Percentiles rank a stretch among this genome's conserved stretches.
Evolutionary conservation across 805 yeast species (phyloP).

Genomic region (Blastobotrys attinorum): DNA sequence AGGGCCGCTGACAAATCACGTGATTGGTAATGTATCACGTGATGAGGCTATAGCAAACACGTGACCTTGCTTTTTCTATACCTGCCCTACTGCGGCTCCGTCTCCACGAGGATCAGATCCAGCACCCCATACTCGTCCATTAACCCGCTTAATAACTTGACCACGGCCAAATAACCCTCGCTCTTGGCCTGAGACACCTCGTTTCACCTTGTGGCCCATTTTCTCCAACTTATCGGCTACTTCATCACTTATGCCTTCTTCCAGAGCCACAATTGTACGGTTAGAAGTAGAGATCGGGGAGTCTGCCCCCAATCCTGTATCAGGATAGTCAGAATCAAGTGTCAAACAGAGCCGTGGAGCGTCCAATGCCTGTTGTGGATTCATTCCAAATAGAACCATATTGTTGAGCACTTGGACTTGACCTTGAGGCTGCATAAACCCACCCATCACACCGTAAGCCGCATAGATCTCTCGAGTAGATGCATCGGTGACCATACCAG

Average conservation of each 20-base stretch:
- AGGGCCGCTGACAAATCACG: no score
- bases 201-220: slow-evolving; percentile 51
- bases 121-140: slow-evolving; percentile 47
- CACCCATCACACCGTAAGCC: slow-evolving; percentile 79
- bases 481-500: slow-evolving; percentile 59
- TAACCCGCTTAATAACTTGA: slow-evolving; percentile 53
- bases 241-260: slow-evolving; percentile 49
- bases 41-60: no score
- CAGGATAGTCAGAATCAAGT: slow-evolving; percentile 44
- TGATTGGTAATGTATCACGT: no score
- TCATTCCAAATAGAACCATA: slow-evolving; percentile 50
- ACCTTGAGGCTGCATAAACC: slow-evolving; percentile 80
- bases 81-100: slow-evolving; percentile 50
- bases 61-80: not conserved
- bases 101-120: slow-evolving; percentile 85
- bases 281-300: slow-evolving; percentile 53
- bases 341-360: slow-evolving; percentile 63
- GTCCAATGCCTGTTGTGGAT: slow-evolving; percentile 69
- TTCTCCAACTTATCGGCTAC: slow-evolving; percentile 39
- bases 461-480: slow-evolving; percentile 51
- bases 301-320: slow-evolving; percentile 51
- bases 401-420: slow-evolving; percentile 72
- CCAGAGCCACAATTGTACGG: slow-evolving; percentile 52
- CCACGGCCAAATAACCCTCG: slow-evolving; percentile 39
- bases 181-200: slow-evolving; percentile 33